Conservation (phyloP, 2,329 filamentous ascomycete genomes). For the Penicillium sp. region DNA sequence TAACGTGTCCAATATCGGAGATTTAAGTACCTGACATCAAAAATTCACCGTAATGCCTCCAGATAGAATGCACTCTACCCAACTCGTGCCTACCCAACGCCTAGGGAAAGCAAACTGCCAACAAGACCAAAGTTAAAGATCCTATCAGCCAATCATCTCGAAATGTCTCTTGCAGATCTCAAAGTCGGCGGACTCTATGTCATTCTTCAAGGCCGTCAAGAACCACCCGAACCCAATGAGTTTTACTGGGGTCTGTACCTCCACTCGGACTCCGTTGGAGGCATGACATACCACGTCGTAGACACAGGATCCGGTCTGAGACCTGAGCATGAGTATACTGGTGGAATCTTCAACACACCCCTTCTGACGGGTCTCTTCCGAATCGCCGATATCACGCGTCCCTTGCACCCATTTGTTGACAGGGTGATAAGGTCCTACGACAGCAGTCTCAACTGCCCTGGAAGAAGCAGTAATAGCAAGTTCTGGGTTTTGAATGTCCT, state of each 20-base stretch:
- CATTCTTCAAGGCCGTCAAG: slow-evolving; percentile 23
- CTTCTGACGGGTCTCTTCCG: slow-evolving; percentile 24
- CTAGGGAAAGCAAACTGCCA: neutral
- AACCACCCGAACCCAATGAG: slow-evolving; percentile 26
- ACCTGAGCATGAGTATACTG: slow-evolving; percentile 16
- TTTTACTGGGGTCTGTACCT: slow-evolving; percentile 34
- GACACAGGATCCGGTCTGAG: slow-evolving; percentile 20
- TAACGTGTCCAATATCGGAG: neutral
- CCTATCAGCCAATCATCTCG: neutral
- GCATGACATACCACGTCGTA: slow-evolving; percentile 26
- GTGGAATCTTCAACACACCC: slow-evolving; percentile 19
- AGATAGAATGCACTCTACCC: neutral
- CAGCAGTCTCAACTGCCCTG: slow-evolving; percentile 15
- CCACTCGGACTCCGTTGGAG: slow-evolving; percentile 11
- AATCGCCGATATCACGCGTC: slow-evolving; percentile 19
- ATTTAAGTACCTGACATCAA: neutral
- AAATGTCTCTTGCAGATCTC: slow-evolving; percentile 4
- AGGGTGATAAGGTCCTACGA: slow-evolving; percentile 20
- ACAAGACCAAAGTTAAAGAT: neutral
- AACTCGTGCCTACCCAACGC: neutral
- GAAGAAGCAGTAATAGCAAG: slow-evolving; percentile 16
- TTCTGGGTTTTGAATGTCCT: slow-evolving; percentile 22
- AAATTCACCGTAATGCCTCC: neutral
- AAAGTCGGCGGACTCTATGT: slow-evolving; percentile 22
- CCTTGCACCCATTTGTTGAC: slow-evolving; percentile 12